Conservation (phyloP, 306 rosid species). For the Argentina anserina region DNA sequence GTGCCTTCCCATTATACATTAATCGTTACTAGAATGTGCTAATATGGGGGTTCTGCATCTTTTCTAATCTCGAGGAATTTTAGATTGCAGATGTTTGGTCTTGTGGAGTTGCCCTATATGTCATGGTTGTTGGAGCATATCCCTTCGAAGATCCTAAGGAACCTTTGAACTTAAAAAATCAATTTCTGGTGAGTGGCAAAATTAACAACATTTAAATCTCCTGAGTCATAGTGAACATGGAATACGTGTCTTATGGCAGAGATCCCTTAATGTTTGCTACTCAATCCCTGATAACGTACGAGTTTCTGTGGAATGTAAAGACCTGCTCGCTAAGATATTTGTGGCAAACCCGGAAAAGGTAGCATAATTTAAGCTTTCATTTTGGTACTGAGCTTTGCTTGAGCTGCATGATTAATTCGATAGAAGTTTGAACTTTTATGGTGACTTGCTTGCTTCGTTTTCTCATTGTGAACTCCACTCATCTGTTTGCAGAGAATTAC, state of each 20-base stretch:
- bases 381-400: not conserved
- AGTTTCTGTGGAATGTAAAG: constrained; percentile 60
- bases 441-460: not conserved
- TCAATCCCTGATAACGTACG: constrained; percentile 57
- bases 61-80: constrained; percentile 10
- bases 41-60: not conserved
- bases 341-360: constrained; percentile 80
- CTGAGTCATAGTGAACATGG: constrained; percentile 18
- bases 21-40: not conserved
- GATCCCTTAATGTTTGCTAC: constrained; percentile 62
- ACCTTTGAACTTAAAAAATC: constrained; percentile 60
- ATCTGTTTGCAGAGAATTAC: constrained; percentile 61
- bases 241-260: constrained; percentile 40
- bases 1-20: not conserved
- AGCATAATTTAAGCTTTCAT: not conserved
- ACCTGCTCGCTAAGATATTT: constrained; percentile 65
- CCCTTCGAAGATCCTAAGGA: constrained; percentile 82
- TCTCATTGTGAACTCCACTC: not conserved
- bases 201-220: constrained; percentile 6
- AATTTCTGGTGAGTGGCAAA: constrained; percentile 49
- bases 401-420: not conserved
- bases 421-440: not conserved
- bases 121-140: constrained; percentile 80
- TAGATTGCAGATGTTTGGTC: constrained; percentile 96
- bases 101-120: constrained; percentile 84